Percentiles rank a stretch among this genome's conserved stretches.
Conservation (phyloP, 768 basidiomycete genomes). For the Cytidiella melzeri region DNA sequence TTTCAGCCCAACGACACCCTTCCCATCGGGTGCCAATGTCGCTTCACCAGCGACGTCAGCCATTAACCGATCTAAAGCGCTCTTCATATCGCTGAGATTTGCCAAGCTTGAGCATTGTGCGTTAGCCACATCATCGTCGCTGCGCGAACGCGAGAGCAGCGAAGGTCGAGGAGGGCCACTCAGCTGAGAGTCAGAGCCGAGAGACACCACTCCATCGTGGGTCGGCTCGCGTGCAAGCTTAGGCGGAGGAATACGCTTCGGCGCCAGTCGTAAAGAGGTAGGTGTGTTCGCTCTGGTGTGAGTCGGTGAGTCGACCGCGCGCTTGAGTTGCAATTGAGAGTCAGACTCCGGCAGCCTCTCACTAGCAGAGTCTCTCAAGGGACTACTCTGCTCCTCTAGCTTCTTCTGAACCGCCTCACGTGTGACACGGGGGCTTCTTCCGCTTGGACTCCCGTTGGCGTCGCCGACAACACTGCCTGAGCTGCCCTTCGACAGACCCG, state of each 20-base stretch:
- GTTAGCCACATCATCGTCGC: constrained; percentile 13
- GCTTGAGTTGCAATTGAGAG: not conserved
- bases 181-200: constrained; percentile 28
- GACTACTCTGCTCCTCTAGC: constrained; percentile 41
- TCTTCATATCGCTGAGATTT: constrained; percentile 30
- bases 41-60: constrained; percentile 26
- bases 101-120: constrained; percentile 14
- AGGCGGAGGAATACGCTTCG: constrained; percentile 9
- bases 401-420: constrained; percentile 49
- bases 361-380: constrained; percentile 19
- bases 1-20: constrained; percentile 15
- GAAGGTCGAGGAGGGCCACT: constrained; percentile 28
- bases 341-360: not conserved
- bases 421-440: constrained; percentile 39
- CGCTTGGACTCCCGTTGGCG: constrained; percentile 19
- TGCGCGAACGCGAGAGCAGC: constrained; percentile 19
- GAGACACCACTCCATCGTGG: constrained; percentile 28
- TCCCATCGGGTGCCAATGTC: constrained; percentile 6
- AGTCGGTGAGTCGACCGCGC: not conserved
- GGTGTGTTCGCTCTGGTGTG: not conserved
- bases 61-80: constrained; percentile 37
- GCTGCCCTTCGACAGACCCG: constrained; percentile 11
- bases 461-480: constrained; percentile 14
- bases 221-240: constrained; percentile 21
- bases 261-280: not conserved